Base-by-base conservation (phyloP, 305 asterid species). In the Fraxinus angustifolia region DNA sequence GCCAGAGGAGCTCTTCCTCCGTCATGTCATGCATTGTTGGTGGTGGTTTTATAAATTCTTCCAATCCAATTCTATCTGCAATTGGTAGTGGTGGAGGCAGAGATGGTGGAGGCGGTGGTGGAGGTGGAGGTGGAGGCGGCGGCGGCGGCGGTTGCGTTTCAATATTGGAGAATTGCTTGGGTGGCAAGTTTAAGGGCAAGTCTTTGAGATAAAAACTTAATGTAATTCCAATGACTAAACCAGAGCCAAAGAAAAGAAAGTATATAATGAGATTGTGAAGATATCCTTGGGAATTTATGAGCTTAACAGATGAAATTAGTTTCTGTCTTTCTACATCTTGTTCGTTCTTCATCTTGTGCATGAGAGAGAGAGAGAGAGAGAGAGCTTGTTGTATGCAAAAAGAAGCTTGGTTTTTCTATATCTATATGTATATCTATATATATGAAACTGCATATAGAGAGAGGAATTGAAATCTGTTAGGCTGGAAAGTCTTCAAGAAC, bases 1-100 rank as follows among this genome's bases (percentile, higher is more conserved):
- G 88, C 96, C 93, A 89, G 0, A 91, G 83, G 82, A 94, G 76
- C 77, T 92, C 96, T 21, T 88, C 88, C 2, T 93, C 97, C 0
- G 68, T 91, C 97, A 94, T 91, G 30, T 87, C 88, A 70, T 94
- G 97, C 87, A 80, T 85, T 48, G 79, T 45, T 0, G 75, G 38
- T 3, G 89, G 87, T 2, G 85, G 82, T 80, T 81, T 78, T 0
- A 86, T 79, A 48, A 45, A 91, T 0, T 86, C 92, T 16, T 8
- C 50, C 48, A 80, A 81, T 28, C 89, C 91, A 6, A 38, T 30
- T 70, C 78, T 8, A 4, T 71, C 17, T 1, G 6, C 0, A 35
- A 14, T 17, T 16, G 40, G 8, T 8, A 14, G 42, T 4, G 58
- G 58, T 3, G 58, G 58, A 1, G 58, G 58, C 19, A 14, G 19